Conservation (phyloP, 1,284 basidiomycete species). For the Inonotus obliquus region DNA sequence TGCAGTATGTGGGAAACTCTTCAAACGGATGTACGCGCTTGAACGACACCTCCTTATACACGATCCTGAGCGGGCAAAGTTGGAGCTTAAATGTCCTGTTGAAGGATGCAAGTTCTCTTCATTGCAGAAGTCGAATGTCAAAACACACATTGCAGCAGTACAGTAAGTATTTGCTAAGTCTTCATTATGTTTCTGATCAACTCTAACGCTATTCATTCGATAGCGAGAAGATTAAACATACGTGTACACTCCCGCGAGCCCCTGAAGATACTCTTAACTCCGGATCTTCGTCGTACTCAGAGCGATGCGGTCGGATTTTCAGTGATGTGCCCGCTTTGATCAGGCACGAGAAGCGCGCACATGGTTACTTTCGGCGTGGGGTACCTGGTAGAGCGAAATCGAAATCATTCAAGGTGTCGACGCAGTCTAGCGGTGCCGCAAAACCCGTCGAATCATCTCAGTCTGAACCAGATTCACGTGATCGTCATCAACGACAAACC, state of each 20-base stretch:
- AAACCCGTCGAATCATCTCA: neutral
- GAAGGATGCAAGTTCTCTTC: slow-evolving; percentile 4
- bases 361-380: slow-evolving; percentile 1
- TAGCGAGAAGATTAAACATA: slow-evolving; percentile 9
- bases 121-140: slow-evolving; percentile 16
- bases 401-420: neutral
- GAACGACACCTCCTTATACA: slow-evolving; percentile 6
- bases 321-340: slow-evolving; percentile 11
- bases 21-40: slow-evolving; percentile 10
- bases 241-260: neutral
- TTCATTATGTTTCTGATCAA: neutral
- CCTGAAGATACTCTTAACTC: neutral
- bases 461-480: neutral
- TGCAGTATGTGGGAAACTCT: slow-evolving; percentile 1
- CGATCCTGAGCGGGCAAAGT: neutral
- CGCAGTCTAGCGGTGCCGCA: neutral
- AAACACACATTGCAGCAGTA: slow-evolving; percentile 14
- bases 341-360: slow-evolving; percentile 12
- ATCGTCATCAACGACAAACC: neutral
- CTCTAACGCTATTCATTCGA: neutral
- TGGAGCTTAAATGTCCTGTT: slow-evolving; percentile 1
- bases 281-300: neutral
- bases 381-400: neutral
- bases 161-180: slow-evolving; percentile 4
- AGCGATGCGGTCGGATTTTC: slow-evolving; percentile 1